Conservation (phyloP, 805 yeast genomes). For the Ogataea ganodermae region DNA sequence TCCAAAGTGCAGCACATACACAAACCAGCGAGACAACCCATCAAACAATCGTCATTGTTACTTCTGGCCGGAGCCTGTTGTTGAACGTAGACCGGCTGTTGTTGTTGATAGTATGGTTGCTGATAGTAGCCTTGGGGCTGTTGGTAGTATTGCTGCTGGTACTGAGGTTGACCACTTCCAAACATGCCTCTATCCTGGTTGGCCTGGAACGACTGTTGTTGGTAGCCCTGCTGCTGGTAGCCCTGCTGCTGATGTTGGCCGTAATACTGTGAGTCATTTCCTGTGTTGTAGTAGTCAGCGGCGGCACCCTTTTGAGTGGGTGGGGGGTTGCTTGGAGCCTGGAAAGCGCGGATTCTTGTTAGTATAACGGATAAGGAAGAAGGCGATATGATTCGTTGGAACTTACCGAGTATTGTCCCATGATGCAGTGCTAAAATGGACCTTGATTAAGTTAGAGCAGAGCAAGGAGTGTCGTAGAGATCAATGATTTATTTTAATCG, state of each 20-base stretch:
- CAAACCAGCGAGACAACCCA: constrained; percentile 55
- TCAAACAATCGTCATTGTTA: constrained; percentile 43
- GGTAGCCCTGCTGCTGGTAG: constrained; percentile 10
- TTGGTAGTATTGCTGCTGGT: constrained; percentile 33
- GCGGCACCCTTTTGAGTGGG: constrained; percentile 15
- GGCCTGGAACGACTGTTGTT: constrained; percentile 8
- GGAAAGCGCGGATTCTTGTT: background rate
- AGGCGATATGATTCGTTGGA: background rate
- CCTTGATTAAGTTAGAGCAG: too few species aligned
- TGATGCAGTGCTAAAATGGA: background rate
- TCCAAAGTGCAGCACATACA: constrained; percentile 60
- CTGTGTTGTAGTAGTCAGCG: constrained; percentile 17
- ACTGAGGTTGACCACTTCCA: constrained; percentile 12
- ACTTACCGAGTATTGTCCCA: constrained; percentile 16
- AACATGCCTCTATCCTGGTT: constrained; percentile 17
- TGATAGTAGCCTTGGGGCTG: constrained; percentile 25
- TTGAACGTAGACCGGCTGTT: constrained; percentile 38
- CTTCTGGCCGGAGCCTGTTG: constrained; percentile 43
- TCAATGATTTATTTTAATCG: too few species aligned
- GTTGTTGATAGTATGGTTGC: constrained; percentile 41
- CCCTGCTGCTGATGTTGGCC: constrained; percentile 10
- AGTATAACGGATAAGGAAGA: background rate
- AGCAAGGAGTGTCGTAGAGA: too few species aligned
- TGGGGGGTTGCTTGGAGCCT: constrained; percentile 15
- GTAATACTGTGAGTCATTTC: constrained; percentile 7